These are phyloP conservation scores for Cudoniella acicularis DNA, from an alignment of 495 filamentous ascomycete genomes.

Conservation along the genomic window DNA sequence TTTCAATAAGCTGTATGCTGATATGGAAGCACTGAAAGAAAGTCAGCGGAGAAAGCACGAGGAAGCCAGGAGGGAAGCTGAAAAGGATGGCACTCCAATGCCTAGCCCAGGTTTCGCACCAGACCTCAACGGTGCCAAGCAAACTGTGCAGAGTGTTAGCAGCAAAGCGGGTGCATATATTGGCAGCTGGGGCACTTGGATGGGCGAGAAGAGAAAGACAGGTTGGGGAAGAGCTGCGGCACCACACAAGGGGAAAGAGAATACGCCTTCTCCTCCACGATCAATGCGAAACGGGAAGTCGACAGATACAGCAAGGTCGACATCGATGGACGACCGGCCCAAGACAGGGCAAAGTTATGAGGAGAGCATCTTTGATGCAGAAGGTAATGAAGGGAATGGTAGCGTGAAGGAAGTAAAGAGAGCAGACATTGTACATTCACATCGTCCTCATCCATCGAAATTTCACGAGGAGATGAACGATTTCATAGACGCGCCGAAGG, in stretches of 20 bases:
- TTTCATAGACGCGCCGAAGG: background rate
- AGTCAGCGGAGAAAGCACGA: slow-evolving; percentile 68
- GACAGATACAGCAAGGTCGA: background rate
- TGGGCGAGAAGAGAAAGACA: slow-evolving; percentile 75
- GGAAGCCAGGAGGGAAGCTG: slow-evolving; percentile 33
- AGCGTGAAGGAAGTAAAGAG: background rate
- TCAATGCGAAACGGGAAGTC: slow-evolving; percentile 22
- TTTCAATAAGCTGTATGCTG: slow-evolving; percentile 82
- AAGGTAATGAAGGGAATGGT: slow-evolving; percentile 9
- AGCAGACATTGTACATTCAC: background rate
- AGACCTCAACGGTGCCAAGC: slow-evolving; percentile 64
- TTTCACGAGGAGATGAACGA: slow-evolving; percentile 19
- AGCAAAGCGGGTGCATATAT: slow-evolving; percentile 83
- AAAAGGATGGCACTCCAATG: slow-evolving; percentile 26
- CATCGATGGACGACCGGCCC: slow-evolving; percentile 10
- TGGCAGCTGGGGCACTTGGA: slow-evolving; percentile 94
- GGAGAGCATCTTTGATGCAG: slow-evolving; percentile 39
- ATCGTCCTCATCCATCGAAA: slow-evolving; percentile 7
- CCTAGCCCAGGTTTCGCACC: slow-evolving; percentile 31
- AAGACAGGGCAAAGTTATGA: slow-evolving; percentile 34
- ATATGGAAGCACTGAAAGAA: slow-evolving; percentile 83
- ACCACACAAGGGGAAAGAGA: slow-evolving; percentile 23
- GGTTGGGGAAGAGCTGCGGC: slow-evolving; percentile 46
- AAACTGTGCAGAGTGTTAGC: slow-evolving; percentile 61
- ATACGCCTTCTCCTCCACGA: background rate